phyloP scores from a whole-genome alignment of 2,329 filamentous ascomycete species.

The Gnomoniopsis sp. region DNA sequence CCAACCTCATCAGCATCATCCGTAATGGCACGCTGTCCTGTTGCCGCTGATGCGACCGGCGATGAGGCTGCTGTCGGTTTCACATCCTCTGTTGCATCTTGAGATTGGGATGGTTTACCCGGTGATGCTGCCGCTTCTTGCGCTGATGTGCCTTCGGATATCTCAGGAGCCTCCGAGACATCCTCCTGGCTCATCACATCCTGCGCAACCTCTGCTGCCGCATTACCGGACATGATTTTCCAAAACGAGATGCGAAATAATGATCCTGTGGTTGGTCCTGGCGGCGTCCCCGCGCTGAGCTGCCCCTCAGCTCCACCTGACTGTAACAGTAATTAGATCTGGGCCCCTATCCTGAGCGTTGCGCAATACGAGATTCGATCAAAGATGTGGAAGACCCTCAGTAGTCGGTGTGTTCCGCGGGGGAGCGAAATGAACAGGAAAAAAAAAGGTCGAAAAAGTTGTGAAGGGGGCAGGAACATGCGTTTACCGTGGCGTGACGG shows the following conservation, averaged over 20 bases:
- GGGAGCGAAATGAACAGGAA: slow-evolving; percentile 9
- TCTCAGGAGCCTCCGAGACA: not conserved
- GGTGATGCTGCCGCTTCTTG: not conserved
- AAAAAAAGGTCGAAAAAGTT: not conserved
- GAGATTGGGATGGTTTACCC: not conserved
- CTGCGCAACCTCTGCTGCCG: not conserved
- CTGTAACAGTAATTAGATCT: slow-evolving; percentile 6
- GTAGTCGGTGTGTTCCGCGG: not conserved
- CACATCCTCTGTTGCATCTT: not conserved
- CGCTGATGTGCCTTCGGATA: not conserved
- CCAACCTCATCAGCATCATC: not conserved
- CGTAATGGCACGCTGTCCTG: slow-evolving; percentile 3
- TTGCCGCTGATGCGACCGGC: not conserved
- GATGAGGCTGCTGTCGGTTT: not conserved
- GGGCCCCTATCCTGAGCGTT: slow-evolving; percentile 3
- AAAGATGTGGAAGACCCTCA: not conserved
- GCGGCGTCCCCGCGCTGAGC: not conserved
- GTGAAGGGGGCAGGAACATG: not conserved
- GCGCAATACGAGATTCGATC: slow-evolving; percentile 7
- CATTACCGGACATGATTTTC: not conserved
- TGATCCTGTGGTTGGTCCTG: not conserved
- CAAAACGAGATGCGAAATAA: not conserved
- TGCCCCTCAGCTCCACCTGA: not conserved
- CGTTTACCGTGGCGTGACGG: slow-evolving; percentile 12
- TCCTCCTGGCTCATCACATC: not conserved